Evolutionary conservation across 2,329 filamentous ascomycete species (phyloP).

Genomic region (Fusarium sp.): DNA sequence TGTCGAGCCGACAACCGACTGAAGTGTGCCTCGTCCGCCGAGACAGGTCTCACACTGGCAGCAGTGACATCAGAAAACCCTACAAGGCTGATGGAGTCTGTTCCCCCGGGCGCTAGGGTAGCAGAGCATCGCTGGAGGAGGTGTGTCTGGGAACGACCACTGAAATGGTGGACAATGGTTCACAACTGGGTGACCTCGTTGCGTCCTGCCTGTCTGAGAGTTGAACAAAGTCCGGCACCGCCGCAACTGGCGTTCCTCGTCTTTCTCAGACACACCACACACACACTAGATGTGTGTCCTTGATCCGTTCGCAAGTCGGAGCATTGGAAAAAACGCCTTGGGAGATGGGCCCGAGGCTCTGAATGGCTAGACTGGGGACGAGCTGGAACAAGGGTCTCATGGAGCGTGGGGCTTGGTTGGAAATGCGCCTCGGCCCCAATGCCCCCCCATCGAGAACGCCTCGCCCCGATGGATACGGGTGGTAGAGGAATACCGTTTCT

Average conservation of each 20-base stretch:
- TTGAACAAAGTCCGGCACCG: slow-evolving; percentile 36
- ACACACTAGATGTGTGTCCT: slow-evolving; percentile 13
- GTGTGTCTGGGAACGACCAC: neutral
- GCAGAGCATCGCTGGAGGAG: slow-evolving; percentile 3
- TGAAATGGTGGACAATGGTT: slow-evolving; percentile 3
- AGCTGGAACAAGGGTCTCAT: slow-evolving; percentile 43
- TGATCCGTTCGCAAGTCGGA: slow-evolving; percentile 14
- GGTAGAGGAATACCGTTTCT: slow-evolving; percentile 35
- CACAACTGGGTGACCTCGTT: slow-evolving; percentile 7
- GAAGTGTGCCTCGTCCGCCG: slow-evolving; percentile 36
- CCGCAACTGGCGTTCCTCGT: slow-evolving; percentile 18
- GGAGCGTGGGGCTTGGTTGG: slow-evolving; percentile 43
- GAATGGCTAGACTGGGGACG: slow-evolving; percentile 39
- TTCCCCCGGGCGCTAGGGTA: slow-evolving; percentile 8
- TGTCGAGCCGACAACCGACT: slow-evolving; percentile 19
- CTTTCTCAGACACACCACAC: neutral
- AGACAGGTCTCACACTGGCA: slow-evolving; percentile 40
- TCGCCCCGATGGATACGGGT: slow-evolving; percentile 30
- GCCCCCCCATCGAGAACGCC: slow-evolving; percentile 48
- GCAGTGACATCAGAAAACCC: slow-evolving; percentile 45
- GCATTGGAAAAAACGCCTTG: slow-evolving; percentile 44
- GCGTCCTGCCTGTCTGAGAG: slow-evolving; percentile 23
- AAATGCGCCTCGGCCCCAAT: slow-evolving; percentile 47
- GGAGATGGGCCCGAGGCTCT: slow-evolving; percentile 28
- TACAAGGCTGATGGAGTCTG: slow-evolving; percentile 45